phyloP scores from a whole-genome alignment of 2,329 filamentous ascomycete species.

The Talaromyces sp. region DNA sequence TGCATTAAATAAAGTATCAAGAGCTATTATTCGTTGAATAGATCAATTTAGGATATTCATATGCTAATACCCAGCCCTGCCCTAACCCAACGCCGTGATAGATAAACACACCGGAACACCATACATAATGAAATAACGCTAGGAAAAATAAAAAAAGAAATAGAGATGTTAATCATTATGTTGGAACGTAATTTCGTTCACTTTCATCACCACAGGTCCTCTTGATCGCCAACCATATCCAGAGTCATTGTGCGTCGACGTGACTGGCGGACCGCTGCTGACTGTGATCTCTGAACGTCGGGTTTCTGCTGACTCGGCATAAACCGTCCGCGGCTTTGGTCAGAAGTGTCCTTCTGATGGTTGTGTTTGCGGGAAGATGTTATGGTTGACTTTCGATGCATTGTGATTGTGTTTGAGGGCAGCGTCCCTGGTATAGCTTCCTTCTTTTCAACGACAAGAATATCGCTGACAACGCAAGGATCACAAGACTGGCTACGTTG shows the following conservation, averaged over 20 bases:
- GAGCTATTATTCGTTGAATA: background rate
- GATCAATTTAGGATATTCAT: background rate
- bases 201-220: slow-evolving; percentile 26
- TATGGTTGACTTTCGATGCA: background rate
- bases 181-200: background rate
- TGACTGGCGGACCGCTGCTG: slow-evolving; percentile 5
- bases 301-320: slow-evolving; percentile 13
- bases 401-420: background rate
- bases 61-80: background rate
- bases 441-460: background rate
- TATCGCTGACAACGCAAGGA: background rate
- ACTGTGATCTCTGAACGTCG: slow-evolving; percentile 12
- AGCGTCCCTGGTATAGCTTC: background rate
- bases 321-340: slow-evolving; percentile 12
- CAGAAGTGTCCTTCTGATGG: background rate
- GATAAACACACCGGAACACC: background rate
- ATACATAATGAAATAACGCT: background rate
- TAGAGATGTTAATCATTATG: background rate
- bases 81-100: background rate
- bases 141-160: background rate
- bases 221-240: slow-evolving; percentile 31
- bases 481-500: slow-evolving; percentile 9
- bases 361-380: background rate
- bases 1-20: no score
- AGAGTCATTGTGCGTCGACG: slow-evolving; percentile 23